Evolutionary conservation across 2,329 filamentous ascomycete species (phyloP).

Genomic region (Geosmithia flava): DNA sequence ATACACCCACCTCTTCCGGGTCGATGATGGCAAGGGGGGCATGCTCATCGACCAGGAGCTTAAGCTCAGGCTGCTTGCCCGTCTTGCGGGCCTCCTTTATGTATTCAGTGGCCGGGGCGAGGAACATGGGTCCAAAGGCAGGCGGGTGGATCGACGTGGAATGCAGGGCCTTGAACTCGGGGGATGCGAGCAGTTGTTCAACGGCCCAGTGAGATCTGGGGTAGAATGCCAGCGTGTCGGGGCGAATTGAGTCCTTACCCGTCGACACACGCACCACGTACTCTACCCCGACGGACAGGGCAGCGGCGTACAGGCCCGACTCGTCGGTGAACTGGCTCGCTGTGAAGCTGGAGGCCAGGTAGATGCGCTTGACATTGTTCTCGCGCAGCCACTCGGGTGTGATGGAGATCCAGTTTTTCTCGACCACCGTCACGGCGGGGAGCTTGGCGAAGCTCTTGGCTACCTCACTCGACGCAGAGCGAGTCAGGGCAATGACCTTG

Average conservation of each 20-base stretch:
- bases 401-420: conserved; percentile 23
- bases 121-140: conserved; percentile 3
- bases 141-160: conserved; percentile 29
- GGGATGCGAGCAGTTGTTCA: conserved; percentile 19
- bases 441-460: conserved; percentile 17
- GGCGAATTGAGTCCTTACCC: conserved; percentile 19
- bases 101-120: conserved; percentile 12
- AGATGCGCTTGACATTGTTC: conserved; percentile 19
- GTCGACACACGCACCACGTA: conserved; percentile 30
- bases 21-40: conserved; percentile 17
- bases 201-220: conserved; percentile 26
- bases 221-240: conserved; percentile 20
- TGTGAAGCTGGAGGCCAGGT: conserved; percentile 23
- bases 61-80: conserved; percentile 15
- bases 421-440: conserved; percentile 18
- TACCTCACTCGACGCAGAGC: conserved; percentile 3
- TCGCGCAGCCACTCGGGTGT: conserved; percentile 24
- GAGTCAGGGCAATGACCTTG: conserved; percentile 8
- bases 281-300: conserved; percentile 20
- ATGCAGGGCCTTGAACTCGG: conserved; percentile 18
- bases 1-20: conserved; percentile 16
- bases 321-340: conserved; percentile 26
- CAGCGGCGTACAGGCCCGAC: conserved; percentile 19
- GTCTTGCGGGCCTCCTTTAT: conserved; percentile 17
- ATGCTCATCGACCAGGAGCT: conserved; percentile 13